These are phyloP conservation scores for Mrakia blollopis DNA, from an alignment of 768 basidiomycete species.

Conservation along the genomic window DNA sequence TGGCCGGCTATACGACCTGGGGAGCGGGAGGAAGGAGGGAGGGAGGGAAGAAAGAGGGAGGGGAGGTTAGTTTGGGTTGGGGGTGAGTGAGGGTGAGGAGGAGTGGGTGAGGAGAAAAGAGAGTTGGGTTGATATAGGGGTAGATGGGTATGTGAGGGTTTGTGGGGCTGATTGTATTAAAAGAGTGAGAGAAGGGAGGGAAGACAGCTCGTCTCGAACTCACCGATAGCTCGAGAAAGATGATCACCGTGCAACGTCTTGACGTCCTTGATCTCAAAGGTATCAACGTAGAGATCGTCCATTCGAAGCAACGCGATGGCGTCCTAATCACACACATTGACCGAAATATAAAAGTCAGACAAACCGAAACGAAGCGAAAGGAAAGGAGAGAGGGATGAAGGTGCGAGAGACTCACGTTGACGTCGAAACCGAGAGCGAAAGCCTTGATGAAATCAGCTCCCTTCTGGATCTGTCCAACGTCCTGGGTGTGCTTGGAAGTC, in stretches of 20 bases:
- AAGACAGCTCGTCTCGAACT: constrained; percentile 31
- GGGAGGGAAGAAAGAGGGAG: background rate
- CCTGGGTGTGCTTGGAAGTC: constrained; percentile 94
- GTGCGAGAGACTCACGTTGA: constrained; percentile 60
- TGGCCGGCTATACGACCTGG: constrained; percentile 95
- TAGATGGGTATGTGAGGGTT: too few species aligned
- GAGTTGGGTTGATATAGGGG: background rate
- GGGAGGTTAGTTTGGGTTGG: too few species aligned
- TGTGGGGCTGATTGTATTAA: too few species aligned
- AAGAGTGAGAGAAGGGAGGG: background rate
- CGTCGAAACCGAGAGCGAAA: constrained; percentile 88
- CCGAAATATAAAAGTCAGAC: background rate
- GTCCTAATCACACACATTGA: constrained; percentile 54
- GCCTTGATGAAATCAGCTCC: constrained; percentile 97
- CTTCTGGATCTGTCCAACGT: constrained; percentile 87
- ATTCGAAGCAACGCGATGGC: constrained; percentile 89
- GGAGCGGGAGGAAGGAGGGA: background rate
- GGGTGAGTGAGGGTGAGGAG: too few species aligned
- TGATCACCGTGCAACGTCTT: constrained; percentile 98
- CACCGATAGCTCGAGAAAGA: constrained; percentile 92
- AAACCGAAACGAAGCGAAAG: background rate
- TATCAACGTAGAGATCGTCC: constrained; percentile 96
- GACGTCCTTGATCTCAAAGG: constrained; percentile 98
- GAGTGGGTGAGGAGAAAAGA: background rate
- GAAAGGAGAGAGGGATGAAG: background rate